Conservation (phyloP, 352 stramenopile species). For the Thalassiosira delicatula region DNA sequence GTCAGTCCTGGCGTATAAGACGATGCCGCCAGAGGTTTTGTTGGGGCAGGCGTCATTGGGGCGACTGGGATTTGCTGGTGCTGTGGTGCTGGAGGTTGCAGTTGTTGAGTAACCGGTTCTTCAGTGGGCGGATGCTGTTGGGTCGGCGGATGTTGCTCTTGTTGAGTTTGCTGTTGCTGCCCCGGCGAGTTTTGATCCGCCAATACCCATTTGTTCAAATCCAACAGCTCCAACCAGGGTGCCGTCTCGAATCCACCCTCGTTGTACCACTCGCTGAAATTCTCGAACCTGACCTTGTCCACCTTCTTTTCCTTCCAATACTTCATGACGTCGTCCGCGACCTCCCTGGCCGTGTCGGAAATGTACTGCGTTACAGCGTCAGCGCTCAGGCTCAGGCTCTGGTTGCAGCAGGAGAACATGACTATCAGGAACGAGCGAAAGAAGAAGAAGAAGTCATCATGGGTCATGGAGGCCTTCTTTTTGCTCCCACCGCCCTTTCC, state of each 20-base stretch:
- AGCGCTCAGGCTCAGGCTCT: conserved; percentile 88
- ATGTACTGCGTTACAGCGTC: conserved; percentile 90
- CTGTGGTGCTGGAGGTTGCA: neutral
- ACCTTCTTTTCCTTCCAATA: conserved; percentile 76
- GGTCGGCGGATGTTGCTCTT: neutral
- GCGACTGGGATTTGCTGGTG: neutral
- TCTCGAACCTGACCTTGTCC: conserved; percentile 89
- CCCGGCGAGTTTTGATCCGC: conserved; percentile 42
- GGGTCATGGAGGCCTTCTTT: conserved; percentile 61
- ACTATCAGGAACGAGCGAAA: conserved; percentile 94
- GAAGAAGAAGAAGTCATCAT: conserved; percentile 92
- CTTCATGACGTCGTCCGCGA: conserved; percentile 82
- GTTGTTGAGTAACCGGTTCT: neutral
- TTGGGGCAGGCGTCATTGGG: conserved; percentile 25
- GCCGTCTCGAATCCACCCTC: conserved; percentile 93
- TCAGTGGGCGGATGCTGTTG: neutral
- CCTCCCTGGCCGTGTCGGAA: conserved; percentile 78
- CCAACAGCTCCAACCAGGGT: conserved; percentile 94
- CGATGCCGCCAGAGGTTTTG: neutral
- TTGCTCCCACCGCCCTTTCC: conserved; percentile 68
- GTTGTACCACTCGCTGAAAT: conserved; percentile 97
- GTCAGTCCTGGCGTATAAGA: conserved; percentile 17
- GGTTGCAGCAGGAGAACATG: conserved; percentile 93
- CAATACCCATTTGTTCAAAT: conserved; percentile 93
- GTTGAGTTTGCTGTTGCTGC: conserved; percentile 17